Conservation (phyloP, 192 early-diverging fungal species). For the Coemansia sp. region DNA sequence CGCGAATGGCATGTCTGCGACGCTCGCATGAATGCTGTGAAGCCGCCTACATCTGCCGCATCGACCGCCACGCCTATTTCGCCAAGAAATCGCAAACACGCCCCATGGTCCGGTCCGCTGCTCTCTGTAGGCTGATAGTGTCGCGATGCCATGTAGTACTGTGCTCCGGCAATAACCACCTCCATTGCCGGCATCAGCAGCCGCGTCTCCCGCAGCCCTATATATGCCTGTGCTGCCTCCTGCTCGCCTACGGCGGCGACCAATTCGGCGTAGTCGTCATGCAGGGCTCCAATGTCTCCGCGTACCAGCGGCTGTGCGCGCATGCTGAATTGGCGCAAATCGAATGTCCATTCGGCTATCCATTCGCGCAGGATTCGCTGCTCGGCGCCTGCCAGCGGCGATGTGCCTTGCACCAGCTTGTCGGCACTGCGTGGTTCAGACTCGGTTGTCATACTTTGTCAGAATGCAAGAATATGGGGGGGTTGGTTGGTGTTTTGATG, state of each 20-base stretch:
- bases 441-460: not conserved
- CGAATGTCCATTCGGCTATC: constrained; percentile 44
- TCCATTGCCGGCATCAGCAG: constrained; percentile 52
- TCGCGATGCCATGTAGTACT: constrained; percentile 27
- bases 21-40: constrained; percentile 53
- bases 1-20: constrained; percentile 44
- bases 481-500: too few relatives aligned
- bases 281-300: constrained; percentile 24
- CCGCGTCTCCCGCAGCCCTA: constrained; percentile 32
- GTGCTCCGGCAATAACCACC: constrained; percentile 47
- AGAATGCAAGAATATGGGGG: too few relatives aligned
- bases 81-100: constrained; percentile 28
- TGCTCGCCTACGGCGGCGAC: not conserved
- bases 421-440: constrained; percentile 18
- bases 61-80: constrained; percentile 31
- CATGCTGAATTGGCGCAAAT: constrained; percentile 23
- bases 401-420: constrained; percentile 13
- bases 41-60: constrained; percentile 39
- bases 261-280: constrained; percentile 8
- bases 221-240: constrained; percentile 5
- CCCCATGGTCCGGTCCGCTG: constrained; percentile 14
- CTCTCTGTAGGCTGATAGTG: not conserved
- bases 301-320: constrained; percentile 40
- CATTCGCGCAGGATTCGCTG: constrained; percentile 49
- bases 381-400: constrained; percentile 37